Percentiles rank a stretch among this genome's conserved stretches.
These are phyloP conservation scores for Petasospora rhodanensis DNA, from an alignment of 1,139 yeast species.

Conservation along the genomic window DNA sequence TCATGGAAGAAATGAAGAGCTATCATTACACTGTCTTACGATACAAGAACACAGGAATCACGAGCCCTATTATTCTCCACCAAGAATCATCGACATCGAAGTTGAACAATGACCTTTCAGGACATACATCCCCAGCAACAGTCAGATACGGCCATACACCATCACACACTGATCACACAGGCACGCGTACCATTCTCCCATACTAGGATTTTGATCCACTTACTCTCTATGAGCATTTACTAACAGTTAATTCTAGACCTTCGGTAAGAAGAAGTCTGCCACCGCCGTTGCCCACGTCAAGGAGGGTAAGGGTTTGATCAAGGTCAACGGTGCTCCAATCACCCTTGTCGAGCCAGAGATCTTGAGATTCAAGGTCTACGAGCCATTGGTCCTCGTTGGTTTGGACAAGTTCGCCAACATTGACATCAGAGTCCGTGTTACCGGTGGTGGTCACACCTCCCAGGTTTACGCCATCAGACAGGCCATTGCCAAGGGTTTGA, in stretches of 20 bases:
- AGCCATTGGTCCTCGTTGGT: conserved; percentile 97
- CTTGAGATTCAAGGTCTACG: conserved; percentile 99
- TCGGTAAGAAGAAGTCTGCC: conserved; percentile 99
- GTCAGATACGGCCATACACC: neutral
- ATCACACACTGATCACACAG: neutral
- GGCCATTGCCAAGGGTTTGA: conserved; percentile 99
- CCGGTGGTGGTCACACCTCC: conserved; percentile 99
- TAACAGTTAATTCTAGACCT: conserved; percentile 55
- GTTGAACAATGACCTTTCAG: too few species aligned
- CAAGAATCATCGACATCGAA: too few species aligned
- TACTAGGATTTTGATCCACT: too few species aligned
- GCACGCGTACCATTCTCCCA: too few species aligned
- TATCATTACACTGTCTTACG: too few species aligned
- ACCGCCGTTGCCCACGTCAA: conserved; percentile 99
- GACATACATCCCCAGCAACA: too few species aligned
- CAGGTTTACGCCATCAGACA: conserved; percentile 99
- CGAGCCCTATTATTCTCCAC: too few species aligned
- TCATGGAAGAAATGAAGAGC: too few species aligned
- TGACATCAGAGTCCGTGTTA: conserved; percentile 97
- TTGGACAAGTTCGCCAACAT: conserved; percentile 98
- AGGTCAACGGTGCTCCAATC: conserved; percentile 99
- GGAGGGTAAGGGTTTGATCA: conserved; percentile 99
- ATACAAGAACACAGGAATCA: too few species aligned
- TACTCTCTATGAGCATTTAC: too few species aligned
- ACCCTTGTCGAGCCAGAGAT: conserved; percentile 98